phyloP scores from a whole-genome alignment of 805 yeast species.

The Starmerella khaoyaiensis region DNA sequence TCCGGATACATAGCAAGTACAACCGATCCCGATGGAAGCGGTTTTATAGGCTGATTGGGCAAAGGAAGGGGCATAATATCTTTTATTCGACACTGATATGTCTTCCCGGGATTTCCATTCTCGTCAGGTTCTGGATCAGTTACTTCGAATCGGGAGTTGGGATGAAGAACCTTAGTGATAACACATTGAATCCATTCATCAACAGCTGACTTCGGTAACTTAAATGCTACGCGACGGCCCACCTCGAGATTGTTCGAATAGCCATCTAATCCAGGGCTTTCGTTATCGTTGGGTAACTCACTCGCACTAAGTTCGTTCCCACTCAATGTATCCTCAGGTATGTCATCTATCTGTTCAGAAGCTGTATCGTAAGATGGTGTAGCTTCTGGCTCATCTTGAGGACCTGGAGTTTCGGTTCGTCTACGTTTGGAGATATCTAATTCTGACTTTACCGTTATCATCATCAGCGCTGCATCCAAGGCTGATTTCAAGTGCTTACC shows the following conservation, averaged over 20 bases:
- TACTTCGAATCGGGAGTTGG: constrained; percentile 73
- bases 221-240: constrained; percentile 82
- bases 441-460: constrained; percentile 17
- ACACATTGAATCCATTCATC: constrained; percentile 95
- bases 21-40: constrained; percentile 61
- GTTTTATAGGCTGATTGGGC: constrained; percentile 31
- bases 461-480: constrained; percentile 20
- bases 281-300: background rate
- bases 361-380: background rate
- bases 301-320: constrained; percentile 1
- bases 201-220: constrained; percentile 53
- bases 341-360: background rate
- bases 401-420: constrained; percentile 4
- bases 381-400: background rate
- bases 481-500: constrained; percentile 19
- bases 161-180: constrained; percentile 62
- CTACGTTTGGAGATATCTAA: constrained; percentile 17
- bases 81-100: constrained; percentile 68
- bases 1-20: constrained; percentile 94
- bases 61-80: constrained; percentile 58
- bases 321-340: background rate
- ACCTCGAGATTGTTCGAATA: constrained; percentile 29
- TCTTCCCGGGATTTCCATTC: constrained; percentile 71
- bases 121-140: constrained; percentile 98
- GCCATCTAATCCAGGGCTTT: background rate